phyloP scores from a whole-genome alignment of 2,329 filamentous ascomycete species.

The Neonectria sp. region DNA sequence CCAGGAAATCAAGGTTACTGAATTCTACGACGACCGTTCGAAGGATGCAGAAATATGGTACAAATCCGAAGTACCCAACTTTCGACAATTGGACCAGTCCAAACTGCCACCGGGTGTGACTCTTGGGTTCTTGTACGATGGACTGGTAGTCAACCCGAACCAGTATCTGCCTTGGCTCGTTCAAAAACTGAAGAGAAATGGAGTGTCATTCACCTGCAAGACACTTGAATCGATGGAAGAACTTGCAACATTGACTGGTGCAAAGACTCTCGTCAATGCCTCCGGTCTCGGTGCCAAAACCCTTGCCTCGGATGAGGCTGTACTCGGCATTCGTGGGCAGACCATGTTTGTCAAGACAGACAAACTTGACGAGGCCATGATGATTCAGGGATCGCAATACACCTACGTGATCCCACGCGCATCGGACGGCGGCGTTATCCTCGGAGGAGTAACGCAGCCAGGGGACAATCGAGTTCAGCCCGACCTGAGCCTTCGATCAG shows the following conservation, averaged over 20 bases:
- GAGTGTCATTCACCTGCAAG: neutral
- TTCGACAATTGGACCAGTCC: neutral
- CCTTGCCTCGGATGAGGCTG: neutral
- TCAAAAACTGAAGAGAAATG: neutral
- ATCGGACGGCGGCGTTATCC: conserved; percentile 11
- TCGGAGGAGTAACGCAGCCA: conserved; percentile 18
- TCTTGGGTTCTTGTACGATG: conserved; percentile 10
- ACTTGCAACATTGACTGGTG: neutral
- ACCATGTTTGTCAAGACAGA: conserved; percentile 26
- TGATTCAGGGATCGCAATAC: conserved; percentile 18
- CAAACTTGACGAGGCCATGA: conserved; percentile 2
- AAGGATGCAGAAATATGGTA: neutral
- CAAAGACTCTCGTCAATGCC: neutral
- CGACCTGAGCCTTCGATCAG: neutral
- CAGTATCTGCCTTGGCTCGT: conserved; percentile 7
- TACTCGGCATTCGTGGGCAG: conserved; percentile 12
- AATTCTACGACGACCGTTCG: neutral
- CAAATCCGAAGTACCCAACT: neutral
- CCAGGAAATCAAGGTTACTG: neutral
- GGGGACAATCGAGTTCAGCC: neutral
- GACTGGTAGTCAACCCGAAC: conserved; percentile 3
- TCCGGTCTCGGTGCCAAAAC: conserved; percentile 6
- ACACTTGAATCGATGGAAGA: neutral
- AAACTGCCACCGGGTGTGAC: neutral
- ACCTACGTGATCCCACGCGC: conserved; percentile 19